A percentile compares a stretch with the other conserved stretches of the same genome.
Conservation (phyloP, 2,329 filamentous ascomycete species). For the Endothia cerciana region DNA sequence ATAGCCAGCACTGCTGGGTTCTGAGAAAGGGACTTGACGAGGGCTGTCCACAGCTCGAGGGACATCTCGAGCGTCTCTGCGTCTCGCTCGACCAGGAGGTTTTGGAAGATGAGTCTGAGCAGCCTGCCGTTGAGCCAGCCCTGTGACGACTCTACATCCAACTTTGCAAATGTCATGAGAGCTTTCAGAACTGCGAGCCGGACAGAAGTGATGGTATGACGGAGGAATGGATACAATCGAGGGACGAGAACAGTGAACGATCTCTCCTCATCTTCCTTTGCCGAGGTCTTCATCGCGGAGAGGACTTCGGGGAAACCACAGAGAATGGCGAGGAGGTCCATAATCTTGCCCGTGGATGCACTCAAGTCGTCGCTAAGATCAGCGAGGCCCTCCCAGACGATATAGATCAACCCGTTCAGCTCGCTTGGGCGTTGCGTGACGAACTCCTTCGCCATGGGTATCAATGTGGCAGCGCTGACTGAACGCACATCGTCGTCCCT, state of each 20-base stretch:
- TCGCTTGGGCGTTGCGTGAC: constrained; percentile 80
- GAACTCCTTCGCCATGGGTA: constrained; percentile 94
- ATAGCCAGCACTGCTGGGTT: constrained; percentile 67
- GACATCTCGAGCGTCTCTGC: constrained; percentile 81
- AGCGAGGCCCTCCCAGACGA: constrained; percentile 96
- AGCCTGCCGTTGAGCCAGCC: constrained; percentile 93
- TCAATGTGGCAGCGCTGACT: constrained; percentile 94
- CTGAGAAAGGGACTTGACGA: constrained; percentile 71
- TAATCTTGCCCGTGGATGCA: constrained; percentile 95
- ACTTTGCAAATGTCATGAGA: constrained; percentile 86
- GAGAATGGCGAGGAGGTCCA: constrained; percentile 95
- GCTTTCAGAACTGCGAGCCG: constrained; percentile 91
- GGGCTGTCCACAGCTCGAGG: constrained; percentile 81
- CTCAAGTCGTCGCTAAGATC: constrained; percentile 97
- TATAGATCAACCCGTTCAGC: constrained; percentile 82
- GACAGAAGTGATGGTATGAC: constrained; percentile 96
- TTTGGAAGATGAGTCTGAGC: constrained; percentile 89
- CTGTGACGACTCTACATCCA: constrained; percentile 78
- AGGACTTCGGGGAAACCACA: constrained; percentile 94
- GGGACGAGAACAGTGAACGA: constrained; percentile 94
- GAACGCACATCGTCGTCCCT: constrained; percentile 94
- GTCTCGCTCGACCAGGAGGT: constrained; percentile 90
- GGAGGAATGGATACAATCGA: constrained; percentile 90
- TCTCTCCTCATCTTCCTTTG: constrained; percentile 78
- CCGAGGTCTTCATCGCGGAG: constrained; percentile 90